Evolutionary conservation across 768 basidiomycete genomes (phyloP), one percentile per base, ranked within the genome.

Genomic region (Epithele typhae): DNA sequence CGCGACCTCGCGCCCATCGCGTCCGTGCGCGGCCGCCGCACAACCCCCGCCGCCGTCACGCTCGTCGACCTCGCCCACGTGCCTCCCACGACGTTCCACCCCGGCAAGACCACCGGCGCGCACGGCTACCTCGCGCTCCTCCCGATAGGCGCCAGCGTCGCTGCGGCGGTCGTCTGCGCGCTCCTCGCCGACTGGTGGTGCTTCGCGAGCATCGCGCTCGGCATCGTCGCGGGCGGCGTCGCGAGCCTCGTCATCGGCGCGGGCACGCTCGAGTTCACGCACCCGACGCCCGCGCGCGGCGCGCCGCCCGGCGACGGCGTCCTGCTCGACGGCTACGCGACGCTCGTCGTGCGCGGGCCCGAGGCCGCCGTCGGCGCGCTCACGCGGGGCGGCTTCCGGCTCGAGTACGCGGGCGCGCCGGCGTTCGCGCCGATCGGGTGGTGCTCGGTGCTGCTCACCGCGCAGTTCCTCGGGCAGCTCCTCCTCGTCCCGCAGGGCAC

Each of bases 401-500:
- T 54, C 22, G 15, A 23, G 25, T 49, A 37, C 21, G 34, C 5
- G 8, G 37, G 42, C 22, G 30, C 45, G 37, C 52, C 48, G 34
- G 17, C n/a, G 11, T 44, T 30, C 48, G 25, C 18, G 10, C n/a
- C 25, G 41, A 49, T 54, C 48, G 47, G 48, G 15, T 34, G 17
- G 21, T 42, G 40, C 41, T 45, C 52, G 22, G 38, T 49, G 6
- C 41, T 46, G 12, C 48, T 54, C 32, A 43, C 45, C 2, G 6
- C 38, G 37, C 52, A 54, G 23, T 54, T 49, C 45, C 44, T 54
- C 15, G 33, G 40, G 11, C 52, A 53, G 36, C 36, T 53, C 12
- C 40, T 53, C 12, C 39, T 53, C 47, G 43, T 54, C 18, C 52
- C 52, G 24, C 52, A 54, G 25, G 52, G 52, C 10, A 43, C 35